These are phyloP conservation scores for Boletus bicolor DNA, from an alignment of 768 basidiomycete genomes.

Conservation along the genomic window DNA sequence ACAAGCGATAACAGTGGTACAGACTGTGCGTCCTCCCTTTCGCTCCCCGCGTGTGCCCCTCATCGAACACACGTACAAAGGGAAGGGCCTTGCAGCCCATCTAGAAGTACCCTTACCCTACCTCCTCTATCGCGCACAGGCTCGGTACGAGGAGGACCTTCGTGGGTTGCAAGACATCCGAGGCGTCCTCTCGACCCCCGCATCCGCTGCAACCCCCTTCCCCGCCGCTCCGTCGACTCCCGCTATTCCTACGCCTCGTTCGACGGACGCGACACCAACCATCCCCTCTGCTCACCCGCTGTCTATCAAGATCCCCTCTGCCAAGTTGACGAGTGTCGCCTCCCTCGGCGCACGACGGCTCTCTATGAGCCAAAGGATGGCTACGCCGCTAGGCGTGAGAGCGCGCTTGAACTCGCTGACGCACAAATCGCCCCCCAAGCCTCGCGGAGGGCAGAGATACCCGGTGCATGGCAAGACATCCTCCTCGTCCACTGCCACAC, in stretches of 20 bases:
- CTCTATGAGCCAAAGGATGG: conserved; percentile 42
- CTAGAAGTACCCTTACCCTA: conserved; percentile 82
- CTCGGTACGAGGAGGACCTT: conserved; percentile 81
- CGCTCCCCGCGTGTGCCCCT: neutral
- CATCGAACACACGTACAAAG: conserved; percentile 35
- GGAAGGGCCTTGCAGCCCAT: conserved; percentile 80
- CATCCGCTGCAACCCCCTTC: conserved; percentile 31
- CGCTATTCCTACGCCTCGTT: conserved; percentile 8
- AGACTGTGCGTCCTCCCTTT: conserved; percentile 58
- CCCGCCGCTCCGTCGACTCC: conserved; percentile 14
- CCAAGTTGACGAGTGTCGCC: conserved; percentile 6
- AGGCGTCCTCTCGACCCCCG: conserved; percentile 51
- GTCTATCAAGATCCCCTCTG: conserved; percentile 26
- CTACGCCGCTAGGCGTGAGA: conserved; percentile 61
- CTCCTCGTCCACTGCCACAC: conserved; percentile 71
- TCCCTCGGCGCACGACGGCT: conserved; percentile 22
- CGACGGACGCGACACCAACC: conserved; percentile 16
- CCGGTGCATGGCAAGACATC: conserved; percentile 42
- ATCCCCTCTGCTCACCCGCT: conserved; percentile 14
- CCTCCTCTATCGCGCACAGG: conserved; percentile 79
- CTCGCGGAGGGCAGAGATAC: conserved; percentile 11
- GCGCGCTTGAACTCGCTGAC: conserved; percentile 70
- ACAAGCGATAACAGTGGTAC: conserved; percentile 68
- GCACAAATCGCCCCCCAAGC: conserved; percentile 44
- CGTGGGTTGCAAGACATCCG: conserved; percentile 72